These are phyloP conservation scores for Coccomyxa sp. DNA, from an alignment of 139 green algal genomes.

Conservation along the genomic window DNA sequence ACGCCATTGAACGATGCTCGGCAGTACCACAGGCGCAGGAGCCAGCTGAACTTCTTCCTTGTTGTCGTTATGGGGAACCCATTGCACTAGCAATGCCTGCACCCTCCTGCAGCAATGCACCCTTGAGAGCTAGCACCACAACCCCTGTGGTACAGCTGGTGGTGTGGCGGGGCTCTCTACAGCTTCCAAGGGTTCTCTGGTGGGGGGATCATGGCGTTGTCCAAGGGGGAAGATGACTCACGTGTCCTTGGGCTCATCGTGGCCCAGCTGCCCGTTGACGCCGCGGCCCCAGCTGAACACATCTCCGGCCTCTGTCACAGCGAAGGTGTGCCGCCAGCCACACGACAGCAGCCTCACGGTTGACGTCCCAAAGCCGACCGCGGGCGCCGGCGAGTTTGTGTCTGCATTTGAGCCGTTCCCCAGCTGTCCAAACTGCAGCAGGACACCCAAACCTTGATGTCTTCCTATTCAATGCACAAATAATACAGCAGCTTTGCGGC, in stretches of 20 bases:
- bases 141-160: no score
- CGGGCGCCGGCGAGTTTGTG: neutral
- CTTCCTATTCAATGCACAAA: neutral
- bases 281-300: conserved; percentile 80
- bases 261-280: conserved; percentile 81
- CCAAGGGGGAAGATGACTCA: neutral
- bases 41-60: no score
- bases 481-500: neutral
- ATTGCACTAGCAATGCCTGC: no score
- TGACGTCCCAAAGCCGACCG: conserved; percentile 10
- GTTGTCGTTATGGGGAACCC: no score
- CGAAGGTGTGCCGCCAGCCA: conserved; percentile 83
- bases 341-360: conserved; percentile 58
- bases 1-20: no score
- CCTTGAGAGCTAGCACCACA: no score
- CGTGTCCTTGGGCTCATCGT: conserved; percentile 11
- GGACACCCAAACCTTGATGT: neutral
- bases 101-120: no score
- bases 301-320: conserved; percentile 38
- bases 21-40: no score
- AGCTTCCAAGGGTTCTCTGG: no score
- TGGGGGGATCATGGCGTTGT: no score
- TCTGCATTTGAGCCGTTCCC: conserved; percentile 41
- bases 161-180: no score
- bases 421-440: conserved; percentile 73